Evolutionary conservation across 345 rosid genomes (phyloP).

Genomic region (Sisymbrium irio): DNA sequence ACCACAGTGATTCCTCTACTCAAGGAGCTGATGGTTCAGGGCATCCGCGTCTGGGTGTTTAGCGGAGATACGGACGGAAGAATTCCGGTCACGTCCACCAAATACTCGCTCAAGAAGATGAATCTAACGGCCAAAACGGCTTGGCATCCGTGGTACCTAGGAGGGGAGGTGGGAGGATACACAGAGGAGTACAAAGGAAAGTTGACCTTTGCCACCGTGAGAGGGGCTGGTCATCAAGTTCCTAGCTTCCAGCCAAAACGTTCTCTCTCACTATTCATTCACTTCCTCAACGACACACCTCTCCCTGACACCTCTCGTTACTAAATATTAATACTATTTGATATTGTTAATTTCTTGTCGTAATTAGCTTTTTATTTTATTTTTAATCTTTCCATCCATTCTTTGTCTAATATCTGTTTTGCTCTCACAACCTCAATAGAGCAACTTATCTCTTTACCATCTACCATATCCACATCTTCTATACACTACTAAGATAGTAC

Average conservation of each 20-base stretch:
- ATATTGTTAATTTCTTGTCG: no score
- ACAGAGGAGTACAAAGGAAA: conserved; percentile 66
- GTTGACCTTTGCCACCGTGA: conserved; percentile 69
- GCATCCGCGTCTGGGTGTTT: conserved; percentile 73
- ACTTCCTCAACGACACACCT: conserved; percentile 60
- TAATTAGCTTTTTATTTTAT: no score
- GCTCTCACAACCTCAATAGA: no score
- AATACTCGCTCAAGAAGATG: conserved; percentile 61
- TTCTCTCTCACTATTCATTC: conserved; percentile 67
- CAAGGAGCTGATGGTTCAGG: conserved; percentile 47
- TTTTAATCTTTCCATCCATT: no score
- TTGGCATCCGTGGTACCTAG: conserved; percentile 84
- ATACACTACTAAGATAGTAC: no score
- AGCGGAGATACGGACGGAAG: conserved; percentile 90
- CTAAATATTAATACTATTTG: conserved; percentile 1
- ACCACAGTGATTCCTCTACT: conserved; percentile 63
- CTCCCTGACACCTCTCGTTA: conserved; percentile 57
- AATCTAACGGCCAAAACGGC: conserved; percentile 46
- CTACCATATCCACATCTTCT: no score
- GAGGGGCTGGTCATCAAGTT: conserved; percentile 92
- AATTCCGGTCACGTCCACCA: conserved; percentile 79
- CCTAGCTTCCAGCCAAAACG: conserved; percentile 83
- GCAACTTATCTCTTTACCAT: no score
- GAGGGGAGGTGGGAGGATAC: conserved; percentile 80
- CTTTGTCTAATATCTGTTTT: no score